Base-by-base conservation (phyloP, 108 stramenopile genomes). In the Nitzschia sp. region DNA sequence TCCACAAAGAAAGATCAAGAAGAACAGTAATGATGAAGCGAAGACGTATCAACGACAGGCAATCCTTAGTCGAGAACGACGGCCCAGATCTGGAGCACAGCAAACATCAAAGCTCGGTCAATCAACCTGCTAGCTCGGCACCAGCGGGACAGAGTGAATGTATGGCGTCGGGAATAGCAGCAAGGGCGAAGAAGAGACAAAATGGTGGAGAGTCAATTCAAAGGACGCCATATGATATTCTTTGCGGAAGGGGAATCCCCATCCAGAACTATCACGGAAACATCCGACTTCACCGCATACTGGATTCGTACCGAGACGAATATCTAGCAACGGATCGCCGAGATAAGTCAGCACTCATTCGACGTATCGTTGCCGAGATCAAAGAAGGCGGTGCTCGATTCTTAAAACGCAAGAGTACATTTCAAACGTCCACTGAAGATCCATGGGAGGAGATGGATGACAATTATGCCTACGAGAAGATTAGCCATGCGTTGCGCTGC, bases 231-330 rank as follows among this genome's bases (percentile, higher is more conserved):
- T 15, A 57, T 5, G 56, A 57, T 57, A n/a, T 31, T 5, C 31
- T 32, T 57, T 57, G 56, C 30, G 56, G 31, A 2, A 25, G 49
- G 17, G 49, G 49, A 19, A 51, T 51, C 13, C 49, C 49, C 49
- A 57, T 57, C 2, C 27, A 57, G 30, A 57, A 25, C 2, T 32
- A 57, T 13, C 56, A 6, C 30, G 27, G 56, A 32, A 57, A 57
- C 56, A 57, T 28, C 27, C 27, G 29, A 6, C 18, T 57, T 28
- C 29, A 57, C 13, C 27, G 8, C 23, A 31, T 31, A 25, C 15
- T 57, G 2, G 18, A 28, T 28, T 57, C 56, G 3, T 28, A 29
- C 15, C 31, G 27, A 9, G 5, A 31, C 26, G 5, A 32, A 28
- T 57, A 57, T n/a, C 5, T 28, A 29, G 26, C 23, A 57, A 57